Percentiles rank a stretch among this genome's conserved stretches.
phyloP scores from a whole-genome alignment of 495 filamentous ascomycete genomes.

The Diplogelasinospora grovesii region DNA sequence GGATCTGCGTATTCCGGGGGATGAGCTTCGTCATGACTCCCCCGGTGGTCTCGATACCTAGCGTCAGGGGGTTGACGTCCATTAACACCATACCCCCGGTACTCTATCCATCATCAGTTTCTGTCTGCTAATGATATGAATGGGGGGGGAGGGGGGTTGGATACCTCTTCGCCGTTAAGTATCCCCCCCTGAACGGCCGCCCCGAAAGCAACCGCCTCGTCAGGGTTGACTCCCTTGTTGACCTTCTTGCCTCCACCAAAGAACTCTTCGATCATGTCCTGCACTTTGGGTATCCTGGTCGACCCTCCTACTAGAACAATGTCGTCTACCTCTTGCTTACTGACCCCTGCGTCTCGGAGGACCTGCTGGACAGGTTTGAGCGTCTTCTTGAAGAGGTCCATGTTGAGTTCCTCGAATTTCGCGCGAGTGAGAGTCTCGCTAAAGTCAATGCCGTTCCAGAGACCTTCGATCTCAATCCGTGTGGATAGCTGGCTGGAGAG shows the following conservation, averaged over 20 bases:
- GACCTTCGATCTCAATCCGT: constrained; percentile 89
- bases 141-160: too few species aligned
- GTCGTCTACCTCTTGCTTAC: constrained; percentile 71
- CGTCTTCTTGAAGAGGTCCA: constrained; percentile 90
- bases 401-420: constrained; percentile 95
- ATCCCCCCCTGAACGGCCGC: constrained; percentile 86
- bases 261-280: constrained; percentile 82
- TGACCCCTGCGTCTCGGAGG: constrained; percentile 74
- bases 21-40: constrained; percentile 92
- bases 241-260: constrained; percentile 82
- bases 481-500: constrained; percentile 92
- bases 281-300: constrained; percentile 90
- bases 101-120: too few species aligned
- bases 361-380: constrained; percentile 93
- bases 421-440: constrained; percentile 91
- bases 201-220: constrained; percentile 92
- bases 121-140: too few species aligned
- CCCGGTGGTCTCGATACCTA: constrained; percentile 93
- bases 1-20: constrained; percentile 80
- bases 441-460: constrained; percentile 89
- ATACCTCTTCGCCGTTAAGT: constrained; percentile 64
- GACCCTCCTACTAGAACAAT: constrained; percentile 85
- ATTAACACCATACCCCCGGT: constrained; percentile 60
- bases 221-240: constrained; percentile 89
- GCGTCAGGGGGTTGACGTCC: constrained; percentile 91